Base-by-base conservation (phyloP, 345 rosid species). In the Pistacia integerrima region DNA sequence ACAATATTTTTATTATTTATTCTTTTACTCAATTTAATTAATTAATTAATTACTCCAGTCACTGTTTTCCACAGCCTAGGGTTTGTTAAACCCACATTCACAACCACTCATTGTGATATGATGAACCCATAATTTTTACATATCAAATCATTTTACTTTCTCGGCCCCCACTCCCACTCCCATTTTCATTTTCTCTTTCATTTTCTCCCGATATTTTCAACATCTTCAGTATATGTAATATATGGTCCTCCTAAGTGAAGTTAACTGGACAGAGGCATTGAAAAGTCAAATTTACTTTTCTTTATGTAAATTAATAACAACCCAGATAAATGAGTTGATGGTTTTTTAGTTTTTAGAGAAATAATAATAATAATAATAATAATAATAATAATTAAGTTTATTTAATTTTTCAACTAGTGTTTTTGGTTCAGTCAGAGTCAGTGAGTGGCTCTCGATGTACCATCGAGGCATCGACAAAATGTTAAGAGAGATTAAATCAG, bases 61-160 rank as follows among this genome's bases (percentile, higher is more conserved):
- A 56, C 36, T 55, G 41, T 73, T 71, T 44, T 60, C 70, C 73
- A 82, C 63, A 60, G 63, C 54, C 46, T 44, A 65, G 30, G 63
- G 35, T 59, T 62, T 71, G 25, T 41, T 74, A 55, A 38, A 76
- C 60, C 66, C 35, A 54, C 63, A 30, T 25, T 68, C 28, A 65
- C 77, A 74, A 22, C 77, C 68, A 72, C 85, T 78, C 77, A 82
- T 76, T 72, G 61, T 52, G 41, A 48, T 49, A 82, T 78, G 55
- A 72, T 69, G 77, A 76, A 82, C 54, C 80, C 77, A 73, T 76
- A 72, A 79, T 70, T 70, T 80, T 71, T 73, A 63, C 65, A 18
- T 41, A 69, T 76, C 56, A 58, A 74, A 74, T 69, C 75, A 64
- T 71, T 77, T 72, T 76, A 33, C 67, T 64, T 74, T 73, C 48